These are phyloP conservation scores for Kwoniella sp. DNA, from an alignment of 768 basidiomycete genomes.

Conservation along the genomic window DNA sequence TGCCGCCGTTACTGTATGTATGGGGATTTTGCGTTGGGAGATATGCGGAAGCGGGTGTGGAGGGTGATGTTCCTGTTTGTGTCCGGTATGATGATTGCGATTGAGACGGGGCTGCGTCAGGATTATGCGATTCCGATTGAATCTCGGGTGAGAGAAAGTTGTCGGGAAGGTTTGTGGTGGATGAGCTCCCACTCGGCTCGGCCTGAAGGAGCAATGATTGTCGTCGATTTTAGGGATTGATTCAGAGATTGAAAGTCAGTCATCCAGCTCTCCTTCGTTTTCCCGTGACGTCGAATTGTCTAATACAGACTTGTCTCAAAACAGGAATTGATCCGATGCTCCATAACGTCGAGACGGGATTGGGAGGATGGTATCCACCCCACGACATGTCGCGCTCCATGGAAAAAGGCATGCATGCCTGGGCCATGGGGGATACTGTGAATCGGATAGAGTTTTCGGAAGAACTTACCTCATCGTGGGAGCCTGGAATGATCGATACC, in stretches of 20 bases:
- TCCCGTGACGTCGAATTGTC: no score
- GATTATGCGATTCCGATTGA: not conserved
- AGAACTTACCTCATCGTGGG: not conserved
- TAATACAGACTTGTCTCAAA: no score
- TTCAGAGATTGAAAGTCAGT: no score
- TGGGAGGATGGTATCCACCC: no score
- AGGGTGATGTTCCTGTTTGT: not conserved
- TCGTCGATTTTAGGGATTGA: not conserved
- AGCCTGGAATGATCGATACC: not conserved
- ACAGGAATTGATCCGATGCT: no score
- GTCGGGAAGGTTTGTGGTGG: not conserved
- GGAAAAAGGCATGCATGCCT: no score
- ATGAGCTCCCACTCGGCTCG: not conserved
- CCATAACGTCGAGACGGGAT: no score
- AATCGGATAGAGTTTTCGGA: no score
- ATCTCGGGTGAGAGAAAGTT: not conserved
- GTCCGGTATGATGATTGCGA: slow-evolving; percentile 7
- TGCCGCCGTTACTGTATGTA: not conserved
- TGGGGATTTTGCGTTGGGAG: not conserved
- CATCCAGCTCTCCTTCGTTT: no score
- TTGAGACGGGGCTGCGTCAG: slow-evolving; percentile 16
- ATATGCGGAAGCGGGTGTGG: not conserved
- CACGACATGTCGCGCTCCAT: no score
- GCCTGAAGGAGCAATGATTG: not conserved
- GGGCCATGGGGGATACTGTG: no score